Percentiles rank a stretch among this genome's conserved stretches.
Conservation (phyloP, 1,284 basidiomycete genomes). For the Tremellales sp. region DNA sequence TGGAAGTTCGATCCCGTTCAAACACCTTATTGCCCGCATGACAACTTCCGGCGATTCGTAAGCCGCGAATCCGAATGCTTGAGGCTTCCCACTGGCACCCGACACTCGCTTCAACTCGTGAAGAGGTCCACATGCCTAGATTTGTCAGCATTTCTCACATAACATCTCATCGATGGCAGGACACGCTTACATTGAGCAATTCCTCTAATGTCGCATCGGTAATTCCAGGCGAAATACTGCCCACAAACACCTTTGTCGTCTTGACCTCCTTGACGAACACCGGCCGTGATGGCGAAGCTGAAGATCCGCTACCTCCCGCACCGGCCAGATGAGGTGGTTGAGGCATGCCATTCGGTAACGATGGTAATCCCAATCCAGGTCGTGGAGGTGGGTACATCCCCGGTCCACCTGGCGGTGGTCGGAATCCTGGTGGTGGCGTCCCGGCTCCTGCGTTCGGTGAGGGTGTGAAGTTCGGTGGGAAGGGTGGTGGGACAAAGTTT, state of each 20-base stretch:
- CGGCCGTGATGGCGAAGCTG: conserved; percentile 7
- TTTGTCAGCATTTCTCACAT: conserved; percentile 37
- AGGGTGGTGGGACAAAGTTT: conserved; percentile 25
- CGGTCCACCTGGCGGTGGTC: neutral
- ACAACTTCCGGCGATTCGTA: conserved; percentile 86
- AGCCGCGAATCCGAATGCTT: conserved; percentile 92
- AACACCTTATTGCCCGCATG: conserved; percentile 68
- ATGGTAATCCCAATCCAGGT: conserved; percentile 27
- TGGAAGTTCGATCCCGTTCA: conserved; percentile 81
- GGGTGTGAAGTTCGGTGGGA: conserved; percentile 33
- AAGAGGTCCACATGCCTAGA: conserved; percentile 83
- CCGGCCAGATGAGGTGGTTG: conserved; percentile 21
- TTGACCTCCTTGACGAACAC: conserved; percentile 43
- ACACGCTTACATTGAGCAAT: conserved; percentile 71
- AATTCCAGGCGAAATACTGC: conserved; percentile 91
- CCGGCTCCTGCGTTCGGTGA: conserved; percentile 1
- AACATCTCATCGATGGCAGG: neutral
- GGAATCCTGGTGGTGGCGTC: neutral
- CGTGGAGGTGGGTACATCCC: conserved; percentile 12
- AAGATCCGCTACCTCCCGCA: neutral
- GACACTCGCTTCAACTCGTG: conserved; percentile 84
- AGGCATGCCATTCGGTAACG: conserved; percentile 13
- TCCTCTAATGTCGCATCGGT: conserved; percentile 69
- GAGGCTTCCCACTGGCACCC: conserved; percentile 82
- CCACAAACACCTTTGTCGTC: conserved; percentile 71